Evolutionary conservation across 1,284 basidiomycete species (phyloP).

Genomic region (Gomphus bonarii): DNA sequence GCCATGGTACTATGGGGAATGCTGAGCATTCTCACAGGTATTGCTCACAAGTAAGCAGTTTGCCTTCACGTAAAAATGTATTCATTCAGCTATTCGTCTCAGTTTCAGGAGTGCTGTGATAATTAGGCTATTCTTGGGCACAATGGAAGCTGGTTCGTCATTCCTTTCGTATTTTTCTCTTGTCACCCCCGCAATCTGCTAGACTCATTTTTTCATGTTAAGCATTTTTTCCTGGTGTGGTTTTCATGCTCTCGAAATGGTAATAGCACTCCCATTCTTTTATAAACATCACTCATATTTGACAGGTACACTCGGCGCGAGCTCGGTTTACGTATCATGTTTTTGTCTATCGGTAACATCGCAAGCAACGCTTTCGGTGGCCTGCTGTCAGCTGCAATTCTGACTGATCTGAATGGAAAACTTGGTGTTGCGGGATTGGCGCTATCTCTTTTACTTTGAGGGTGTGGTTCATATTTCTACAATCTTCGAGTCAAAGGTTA

Average conservation of each 20-base stretch:
- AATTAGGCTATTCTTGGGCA: slow-evolving; percentile 67
- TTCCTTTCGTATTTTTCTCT: background rate
- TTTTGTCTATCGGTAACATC: slow-evolving; percentile 63
- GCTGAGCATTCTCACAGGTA: slow-evolving; percentile 45
- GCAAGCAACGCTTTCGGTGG: slow-evolving; percentile 80
- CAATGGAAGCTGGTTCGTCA: slow-evolving; percentile 14
- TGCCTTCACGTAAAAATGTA: background rate
- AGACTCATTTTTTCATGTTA: slow-evolving; percentile 41
- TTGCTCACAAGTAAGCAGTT: slow-evolving; percentile 2
- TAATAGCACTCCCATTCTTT: slow-evolving; percentile 22
- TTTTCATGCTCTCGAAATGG: slow-evolving; percentile 46
- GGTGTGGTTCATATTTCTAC: slow-evolving; percentile 22
- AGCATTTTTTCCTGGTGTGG: slow-evolving; percentile 63
- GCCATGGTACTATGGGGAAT: slow-evolving; percentile 69
- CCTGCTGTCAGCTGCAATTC: slow-evolving; percentile 66
- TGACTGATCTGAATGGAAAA: slow-evolving; percentile 58
- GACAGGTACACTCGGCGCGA: slow-evolving; percentile 38
- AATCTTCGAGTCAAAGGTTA: background rate
- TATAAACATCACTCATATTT: slow-evolving; percentile 53
- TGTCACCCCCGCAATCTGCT: slow-evolving; percentile 8
- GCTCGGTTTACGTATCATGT: slow-evolving; percentile 60
- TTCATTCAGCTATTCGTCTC: slow-evolving; percentile 13
- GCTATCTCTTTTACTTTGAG: slow-evolving; percentile 48
- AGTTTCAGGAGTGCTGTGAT: slow-evolving; percentile 63
- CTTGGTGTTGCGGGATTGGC: slow-evolving; percentile 71